phyloP scores from a whole-genome alignment of 495 filamentous ascomycete genomes.

The Penicillium silybi region DNA sequence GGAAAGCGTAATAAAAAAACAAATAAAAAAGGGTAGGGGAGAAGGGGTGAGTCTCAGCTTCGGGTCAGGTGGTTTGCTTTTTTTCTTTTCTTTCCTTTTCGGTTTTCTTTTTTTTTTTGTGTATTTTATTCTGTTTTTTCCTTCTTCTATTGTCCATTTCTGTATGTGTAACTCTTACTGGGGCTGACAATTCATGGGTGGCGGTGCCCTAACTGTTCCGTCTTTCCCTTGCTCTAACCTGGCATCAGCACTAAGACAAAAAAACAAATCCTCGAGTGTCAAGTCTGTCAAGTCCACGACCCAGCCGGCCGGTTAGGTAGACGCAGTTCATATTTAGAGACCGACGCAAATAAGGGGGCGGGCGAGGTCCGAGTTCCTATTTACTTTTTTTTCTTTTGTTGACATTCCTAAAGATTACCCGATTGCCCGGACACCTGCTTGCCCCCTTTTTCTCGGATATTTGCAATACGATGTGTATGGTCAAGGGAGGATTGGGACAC shows the following conservation, averaged over 20 bases:
- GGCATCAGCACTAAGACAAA: background rate
- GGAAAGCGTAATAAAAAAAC: no score
- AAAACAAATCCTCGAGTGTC: constrained; percentile 9
- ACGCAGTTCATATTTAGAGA: constrained; percentile 7
- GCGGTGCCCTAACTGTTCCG: background rate
- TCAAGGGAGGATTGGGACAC: background rate
- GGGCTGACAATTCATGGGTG: constrained; percentile 21
- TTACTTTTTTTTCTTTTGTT: background rate
- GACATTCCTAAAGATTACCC: constrained; percentile 15
- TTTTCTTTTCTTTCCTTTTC: constrained; percentile 2
- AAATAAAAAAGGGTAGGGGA: no score
- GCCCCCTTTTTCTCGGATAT: constrained; percentile 12
- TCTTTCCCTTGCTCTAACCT: background rate
- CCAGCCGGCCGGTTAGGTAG: constrained; percentile 5
- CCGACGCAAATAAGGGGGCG: constrained; percentile 4
- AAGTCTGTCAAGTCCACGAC: constrained; percentile 8
- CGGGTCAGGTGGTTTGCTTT: constrained; percentile 2
- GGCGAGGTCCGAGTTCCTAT: background rate
- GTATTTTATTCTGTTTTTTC: constrained; percentile 7
- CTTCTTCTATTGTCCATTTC: background rate
- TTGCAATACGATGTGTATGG: background rate
- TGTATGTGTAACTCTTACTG: constrained; percentile 23
- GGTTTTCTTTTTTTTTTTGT: constrained; percentile 5
- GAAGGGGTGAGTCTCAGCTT: constrained; percentile 2
- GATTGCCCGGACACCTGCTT: constrained; percentile 19